phyloP scores from a whole-genome alignment of 306 rosid genomes.

The Vigna hirtella region DNA sequence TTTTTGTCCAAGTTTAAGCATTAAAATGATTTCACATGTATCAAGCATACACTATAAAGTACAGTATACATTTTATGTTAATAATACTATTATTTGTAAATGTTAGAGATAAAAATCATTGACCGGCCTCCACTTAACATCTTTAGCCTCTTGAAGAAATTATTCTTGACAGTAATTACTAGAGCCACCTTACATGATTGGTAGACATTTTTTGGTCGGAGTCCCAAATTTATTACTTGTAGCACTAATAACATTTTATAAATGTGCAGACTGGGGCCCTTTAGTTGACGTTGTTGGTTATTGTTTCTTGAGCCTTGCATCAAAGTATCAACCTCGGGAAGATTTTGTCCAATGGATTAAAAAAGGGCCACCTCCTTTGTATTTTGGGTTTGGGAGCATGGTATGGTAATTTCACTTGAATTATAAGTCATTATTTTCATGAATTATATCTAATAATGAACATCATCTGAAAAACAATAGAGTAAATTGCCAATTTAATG shows the following conservation, averaged over 20 bases:
- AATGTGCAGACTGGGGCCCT: conserved; percentile 91
- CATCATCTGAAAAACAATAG: not conserved
- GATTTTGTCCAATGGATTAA: conserved; percentile 78
- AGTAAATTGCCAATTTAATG: too few relatives aligned
- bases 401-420: conserved; percentile 58
- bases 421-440: conserved; percentile 4
- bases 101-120: conserved; percentile 8
- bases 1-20: conserved; percentile 15
- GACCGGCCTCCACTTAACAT: not conserved
- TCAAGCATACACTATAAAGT: not conserved
- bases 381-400: conserved; percentile 99
- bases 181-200: conserved; percentile 28
- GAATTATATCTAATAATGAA: conserved; percentile 13
- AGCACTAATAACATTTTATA: conserved; percentile 44
- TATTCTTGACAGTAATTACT: conserved; percentile 24
- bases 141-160: conserved; percentile 26
- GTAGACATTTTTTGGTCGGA: conserved; percentile 33
- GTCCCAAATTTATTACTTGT: conserved; percentile 28
- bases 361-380: conserved; percentile 81
- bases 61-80: conserved; percentile 1
- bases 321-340: conserved; percentile 80
- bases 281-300: conserved; percentile 94
- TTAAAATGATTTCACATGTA: conserved; percentile 20
- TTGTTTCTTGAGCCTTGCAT: conserved; percentile 83
- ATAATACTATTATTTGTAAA: conserved; percentile 25